phyloP scores from a whole-genome alignment of 116 monocot species.

The Dioscorea cayenensis region DNA sequence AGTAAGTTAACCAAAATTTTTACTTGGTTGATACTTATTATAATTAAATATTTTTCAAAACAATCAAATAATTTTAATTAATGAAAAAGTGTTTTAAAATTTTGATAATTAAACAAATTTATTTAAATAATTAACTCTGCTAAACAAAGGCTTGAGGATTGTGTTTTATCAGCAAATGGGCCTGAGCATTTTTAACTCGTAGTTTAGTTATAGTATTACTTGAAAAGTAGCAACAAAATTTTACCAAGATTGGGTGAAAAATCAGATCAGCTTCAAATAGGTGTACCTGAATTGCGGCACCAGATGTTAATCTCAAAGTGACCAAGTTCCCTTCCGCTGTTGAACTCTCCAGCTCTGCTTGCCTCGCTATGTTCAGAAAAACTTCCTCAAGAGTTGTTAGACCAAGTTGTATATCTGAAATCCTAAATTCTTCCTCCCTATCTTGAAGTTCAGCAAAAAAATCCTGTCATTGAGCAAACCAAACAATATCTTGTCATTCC shows the following conservation, averaged over 20 bases:
- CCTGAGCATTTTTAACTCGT: too few relatives aligned
- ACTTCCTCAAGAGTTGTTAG: constrained; percentile 90
- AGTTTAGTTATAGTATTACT: too few relatives aligned
- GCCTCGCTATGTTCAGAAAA: constrained; percentile 80
- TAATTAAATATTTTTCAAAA: too few relatives aligned
- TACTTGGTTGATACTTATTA: too few relatives aligned
- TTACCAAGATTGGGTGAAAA: not conserved
- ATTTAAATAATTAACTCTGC: too few relatives aligned
- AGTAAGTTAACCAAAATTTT: too few relatives aligned
- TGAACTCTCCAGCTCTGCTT: constrained; percentile 75
- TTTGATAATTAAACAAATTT: too few relatives aligned
- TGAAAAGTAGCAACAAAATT: too few relatives aligned
- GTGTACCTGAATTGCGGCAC: constrained; percentile 66
- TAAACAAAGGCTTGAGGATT: too few relatives aligned
- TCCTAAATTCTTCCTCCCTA: constrained; percentile 69
- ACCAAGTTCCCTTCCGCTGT: constrained; percentile 52
- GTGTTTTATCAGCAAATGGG: too few relatives aligned
- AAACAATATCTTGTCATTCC: not conserved
- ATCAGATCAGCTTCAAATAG: constrained; percentile 3
- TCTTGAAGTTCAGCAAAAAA: constrained; percentile 92
- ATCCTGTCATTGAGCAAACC: constrained; percentile 22
- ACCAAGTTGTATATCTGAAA: constrained; percentile 87
- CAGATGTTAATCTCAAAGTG: constrained; percentile 54
- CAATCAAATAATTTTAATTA: too few relatives aligned
- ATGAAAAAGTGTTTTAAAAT: too few relatives aligned